phyloP scores from a whole-genome alignment of 2,329 filamentous ascomycete species.

The Aspergillus persii region DNA sequence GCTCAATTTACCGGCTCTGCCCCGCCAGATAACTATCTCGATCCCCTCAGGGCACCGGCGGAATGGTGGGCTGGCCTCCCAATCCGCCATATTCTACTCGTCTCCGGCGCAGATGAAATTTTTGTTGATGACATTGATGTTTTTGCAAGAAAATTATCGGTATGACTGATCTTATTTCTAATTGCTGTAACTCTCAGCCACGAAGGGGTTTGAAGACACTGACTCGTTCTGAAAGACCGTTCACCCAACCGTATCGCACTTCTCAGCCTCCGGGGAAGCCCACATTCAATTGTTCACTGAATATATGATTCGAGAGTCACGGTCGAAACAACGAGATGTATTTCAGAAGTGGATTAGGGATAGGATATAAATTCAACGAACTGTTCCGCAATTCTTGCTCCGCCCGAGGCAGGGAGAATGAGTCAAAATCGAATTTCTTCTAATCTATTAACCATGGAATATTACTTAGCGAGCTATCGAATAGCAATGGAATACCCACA shows the following conservation, averaged over 20 bases:
- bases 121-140: conserved; percentile 3
- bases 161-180: neutral
- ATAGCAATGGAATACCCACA: no score
- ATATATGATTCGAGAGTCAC: neutral
- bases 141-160: neutral
- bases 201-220: neutral
- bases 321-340: neutral
- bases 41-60: neutral
- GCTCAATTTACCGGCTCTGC: conserved; percentile 1
- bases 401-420: no score
- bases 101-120: conserved; percentile 1
- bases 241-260: neutral
- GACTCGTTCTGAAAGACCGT: neutral
- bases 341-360: conserved; percentile 2
- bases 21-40: conserved; percentile 1
- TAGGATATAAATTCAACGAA: neutral
- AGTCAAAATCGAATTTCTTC: no score
- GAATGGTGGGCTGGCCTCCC: conserved; percentile 6
- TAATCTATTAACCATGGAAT: no score
- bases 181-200: neutral
- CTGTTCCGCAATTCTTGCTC: no score
- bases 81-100: neutral
- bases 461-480: no score
- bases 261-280: neutral
- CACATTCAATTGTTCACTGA: neutral